Percentiles rank a stretch among this genome's conserved stretches.
Evolutionary conservation across 2,329 filamentous ascomycete species (phyloP).

Genomic region (Hymenoscyphus linearis): DNA sequence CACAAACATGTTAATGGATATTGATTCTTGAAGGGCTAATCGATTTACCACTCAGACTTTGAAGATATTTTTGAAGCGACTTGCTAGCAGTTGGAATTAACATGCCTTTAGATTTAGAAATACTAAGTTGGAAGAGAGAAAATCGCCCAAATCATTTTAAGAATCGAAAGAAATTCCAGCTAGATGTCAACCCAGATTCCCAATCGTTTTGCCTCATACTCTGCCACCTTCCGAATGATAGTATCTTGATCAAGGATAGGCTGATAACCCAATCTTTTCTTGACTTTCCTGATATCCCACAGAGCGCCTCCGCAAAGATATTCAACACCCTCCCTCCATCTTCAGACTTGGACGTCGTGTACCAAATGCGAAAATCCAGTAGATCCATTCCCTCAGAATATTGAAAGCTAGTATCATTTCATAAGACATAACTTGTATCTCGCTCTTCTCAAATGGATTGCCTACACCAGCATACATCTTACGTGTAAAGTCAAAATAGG

Average conservation of each 20-base stretch:
- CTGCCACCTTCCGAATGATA: constrained; percentile 3
- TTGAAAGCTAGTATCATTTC: constrained; percentile 1
- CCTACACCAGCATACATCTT: constrained; percentile 14
- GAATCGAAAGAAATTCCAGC: too few species aligned
- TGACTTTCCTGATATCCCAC: constrained; percentile 12
- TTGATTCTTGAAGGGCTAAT: too few species aligned
- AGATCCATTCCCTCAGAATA: constrained; percentile 6
- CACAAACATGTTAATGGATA: too few species aligned
- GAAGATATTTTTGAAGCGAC: too few species aligned
- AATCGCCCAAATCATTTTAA: too few species aligned
- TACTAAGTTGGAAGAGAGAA: too few species aligned
- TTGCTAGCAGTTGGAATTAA: too few species aligned
- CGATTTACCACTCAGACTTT: too few species aligned
- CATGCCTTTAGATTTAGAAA: too few species aligned
- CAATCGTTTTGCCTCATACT: constrained; percentile 2
- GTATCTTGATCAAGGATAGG: constrained; percentile 7
- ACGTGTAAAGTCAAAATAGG: constrained; percentile 30
- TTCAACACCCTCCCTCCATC: neutral
- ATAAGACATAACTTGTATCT: constrained; percentile 6
- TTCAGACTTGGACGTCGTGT: constrained; percentile 3
- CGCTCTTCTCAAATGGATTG: constrained; percentile 3
- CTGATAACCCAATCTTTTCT: constrained; percentile 9
- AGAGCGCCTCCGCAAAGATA: constrained; percentile 1
- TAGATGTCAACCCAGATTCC: neutral
- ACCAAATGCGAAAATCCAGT: constrained; percentile 10